Conservation (phyloP, 352 stramenopile species). For the Phytophthora idaei region DNA sequence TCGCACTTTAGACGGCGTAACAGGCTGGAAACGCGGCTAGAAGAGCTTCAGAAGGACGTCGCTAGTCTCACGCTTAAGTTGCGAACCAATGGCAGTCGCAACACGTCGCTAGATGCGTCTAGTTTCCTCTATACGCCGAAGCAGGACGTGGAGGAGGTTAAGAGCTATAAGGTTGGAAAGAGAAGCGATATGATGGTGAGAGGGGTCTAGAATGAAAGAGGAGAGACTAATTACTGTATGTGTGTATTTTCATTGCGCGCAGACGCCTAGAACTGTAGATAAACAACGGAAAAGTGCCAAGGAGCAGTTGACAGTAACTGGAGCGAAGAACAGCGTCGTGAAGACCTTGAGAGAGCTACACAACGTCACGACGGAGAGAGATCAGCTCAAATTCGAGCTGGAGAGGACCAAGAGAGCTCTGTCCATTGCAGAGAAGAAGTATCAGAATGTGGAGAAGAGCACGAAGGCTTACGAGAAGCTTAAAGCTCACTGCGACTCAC, state of each 20-base stretch:
- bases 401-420: slow-evolving; percentile 64
- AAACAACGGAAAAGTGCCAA: slow-evolving; percentile 19
- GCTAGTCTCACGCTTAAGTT: slow-evolving; percentile 77
- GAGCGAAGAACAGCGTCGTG: slow-evolving; percentile 23
- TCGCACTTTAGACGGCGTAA: slow-evolving; percentile 61
- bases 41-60: slow-evolving; percentile 79
- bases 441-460: slow-evolving; percentile 48
- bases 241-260: slow-evolving; percentile 5
- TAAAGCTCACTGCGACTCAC: slow-evolving; percentile 70
- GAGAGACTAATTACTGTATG: slow-evolving; percentile 7
- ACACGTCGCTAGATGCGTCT: slow-evolving; percentile 42
- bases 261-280: slow-evolving; percentile 20
- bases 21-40: slow-evolving; percentile 63
- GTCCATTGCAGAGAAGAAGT: slow-evolving; percentile 50
- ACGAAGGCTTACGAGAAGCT: slow-evolving; percentile 73
- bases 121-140: slow-evolving; percentile 24
- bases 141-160: slow-evolving; percentile 11
- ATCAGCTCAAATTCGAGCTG: slow-evolving; percentile 80
- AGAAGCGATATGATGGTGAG: neutral
- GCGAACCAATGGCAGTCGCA: slow-evolving; percentile 39
- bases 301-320: slow-evolving; percentile 20
- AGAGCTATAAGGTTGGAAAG: slow-evolving; percentile 13
- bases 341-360: slow-evolving; percentile 62
- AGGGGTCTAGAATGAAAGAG: neutral
- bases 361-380: slow-evolving; percentile 67